Evolutionary conservation across 106 monocot species (phyloP), one percentile per base, ranked within the genome.

Genomic region (Vanilla planifolia): DNA sequence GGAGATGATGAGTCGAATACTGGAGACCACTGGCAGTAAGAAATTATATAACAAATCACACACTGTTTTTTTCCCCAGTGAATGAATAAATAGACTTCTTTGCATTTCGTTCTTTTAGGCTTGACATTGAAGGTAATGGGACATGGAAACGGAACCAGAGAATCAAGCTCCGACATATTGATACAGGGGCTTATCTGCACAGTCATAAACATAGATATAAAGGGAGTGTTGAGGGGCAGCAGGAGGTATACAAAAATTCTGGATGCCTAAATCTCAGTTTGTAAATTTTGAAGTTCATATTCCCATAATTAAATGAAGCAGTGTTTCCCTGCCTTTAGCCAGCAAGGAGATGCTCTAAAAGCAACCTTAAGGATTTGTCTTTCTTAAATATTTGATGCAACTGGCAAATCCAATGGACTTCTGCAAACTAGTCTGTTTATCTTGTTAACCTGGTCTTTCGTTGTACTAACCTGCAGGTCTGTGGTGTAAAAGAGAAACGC

Each of bases 61-160:
- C n/a, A n/a, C n/a, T n/a, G n/a, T n/a, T n/a, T n/a, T n/a, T n/a
- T n/a, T n/a, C n/a, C n/a, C n/a, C n/a, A n/a, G n/a, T n/a, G n/a
- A n/a, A n/a, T n/a, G n/a, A n/a, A n/a, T n/a, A n/a, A n/a, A n/a
- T n/a, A 37, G 10, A 37, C 37, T 60, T 20, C 3, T 27, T 41
- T 0, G n/a, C 8, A 0, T 43, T 19, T 4, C 15, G 55, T 25
- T 53, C 19, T 33, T 59, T 48, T 67, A 83, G 86, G 53, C 63
- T 86, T 58, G 83, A 86, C 43, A 80, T 92, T 33, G 86, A 83
- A 59, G 83, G 86, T 1, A 60, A 53, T 53, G 86, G 74, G 4
- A 80, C 86, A 63, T 86, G 85, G 92, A 92, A 72, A 69, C 82
- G 75, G 70, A 86, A 86, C 59, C 83, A 92, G 28, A 69, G 60